Evolutionary conservation across 495 filamentous ascomycete species (phyloP).

Genomic region (Chaetomium tenue): DNA sequence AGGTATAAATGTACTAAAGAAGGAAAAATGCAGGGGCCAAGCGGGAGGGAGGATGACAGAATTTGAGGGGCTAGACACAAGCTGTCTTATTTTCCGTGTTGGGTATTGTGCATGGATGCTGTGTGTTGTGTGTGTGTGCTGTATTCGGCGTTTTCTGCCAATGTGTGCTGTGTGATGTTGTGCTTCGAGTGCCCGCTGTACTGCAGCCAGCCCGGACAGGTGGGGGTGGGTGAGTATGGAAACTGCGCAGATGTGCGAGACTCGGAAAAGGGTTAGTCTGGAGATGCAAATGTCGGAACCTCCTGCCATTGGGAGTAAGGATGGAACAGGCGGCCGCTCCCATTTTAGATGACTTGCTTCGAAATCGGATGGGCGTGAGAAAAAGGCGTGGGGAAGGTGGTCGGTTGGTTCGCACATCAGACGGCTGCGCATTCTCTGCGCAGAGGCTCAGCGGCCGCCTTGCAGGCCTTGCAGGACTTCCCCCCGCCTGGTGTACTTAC

Average conservation of each 20-base stretch:
- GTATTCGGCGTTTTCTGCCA: too few relatives aligned
- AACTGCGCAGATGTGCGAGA: neutral
- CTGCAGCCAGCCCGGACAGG: neutral
- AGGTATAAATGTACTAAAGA: neutral
- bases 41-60: neutral
- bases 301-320: neutral
- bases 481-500: constrained; percentile 1
- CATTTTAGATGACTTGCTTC: constrained; percentile 5
- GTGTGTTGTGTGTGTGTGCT: too few relatives aligned
- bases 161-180: too few relatives aligned
- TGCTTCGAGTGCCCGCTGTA: too few relatives aligned
- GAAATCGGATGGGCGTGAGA: neutral
- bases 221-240: too few relatives aligned
- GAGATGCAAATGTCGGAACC: neutral
- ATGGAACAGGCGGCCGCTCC: constrained; percentile 14
- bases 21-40: neutral
- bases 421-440: constrained; percentile 18
- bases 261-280: too few relatives aligned
- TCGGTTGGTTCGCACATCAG: neutral
- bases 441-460: constrained; percentile 24
- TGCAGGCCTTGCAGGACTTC: neutral
- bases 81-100: neutral
- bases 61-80: neutral
- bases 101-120: too few relatives aligned
- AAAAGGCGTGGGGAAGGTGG: neutral